Base-by-base conservation (phyloP, 192 early-diverging fungal species). In the Gaertneriomyces sp. region DNA sequence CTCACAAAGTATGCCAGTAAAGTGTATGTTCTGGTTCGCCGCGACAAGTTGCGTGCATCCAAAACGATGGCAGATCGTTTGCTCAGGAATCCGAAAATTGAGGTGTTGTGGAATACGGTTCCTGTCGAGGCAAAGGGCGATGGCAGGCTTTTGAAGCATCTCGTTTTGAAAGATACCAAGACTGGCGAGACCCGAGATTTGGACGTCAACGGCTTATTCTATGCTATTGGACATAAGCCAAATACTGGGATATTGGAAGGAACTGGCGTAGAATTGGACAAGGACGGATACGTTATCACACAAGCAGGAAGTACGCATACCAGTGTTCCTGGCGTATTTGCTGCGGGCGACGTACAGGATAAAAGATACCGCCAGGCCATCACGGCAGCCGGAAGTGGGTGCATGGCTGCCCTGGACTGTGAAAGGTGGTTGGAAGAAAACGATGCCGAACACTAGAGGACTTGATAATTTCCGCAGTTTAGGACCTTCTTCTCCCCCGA, bases 291-390 rank as follows among this genome's bases (percentile, higher is more conserved):
- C 75, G 89, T 98, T 67, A 33, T 66, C 16, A 61, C 57, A 17
- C 12, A 63, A 33, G 68, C 70, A 6, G 91, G 89, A 40, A 85
- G 85, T 25, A 80, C 92, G 33, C 68, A 78, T 39, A 98, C 94
- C 61, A 91, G 83, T 66, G 64, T 96, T 47, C 78, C 80, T 52
- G 94, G 96, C 63, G 85, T 98, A 45, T 98, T 95, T 86, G 95
- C 95, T 65, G 90, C 90, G 41, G 96, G 96, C 66, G 94, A 98
- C 81, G 93, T 98, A 50, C 90, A 96, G 76, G 96, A 98, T 77
- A 91, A 89, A 80, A 81, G 77, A 38, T 98, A 98, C 78, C 85
- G 93, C 56, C 93, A 96, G 74, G 96, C 94, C 12, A 86, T 98
- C 63, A 98, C 66, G 1, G 91, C 90, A 57, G 96, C 96, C 44